Percentiles rank a stretch among this genome's conserved stretches.
Evolutionary conservation across 805 yeast species (phyloP).

Genomic region (Ogataea siamensis): DNA sequence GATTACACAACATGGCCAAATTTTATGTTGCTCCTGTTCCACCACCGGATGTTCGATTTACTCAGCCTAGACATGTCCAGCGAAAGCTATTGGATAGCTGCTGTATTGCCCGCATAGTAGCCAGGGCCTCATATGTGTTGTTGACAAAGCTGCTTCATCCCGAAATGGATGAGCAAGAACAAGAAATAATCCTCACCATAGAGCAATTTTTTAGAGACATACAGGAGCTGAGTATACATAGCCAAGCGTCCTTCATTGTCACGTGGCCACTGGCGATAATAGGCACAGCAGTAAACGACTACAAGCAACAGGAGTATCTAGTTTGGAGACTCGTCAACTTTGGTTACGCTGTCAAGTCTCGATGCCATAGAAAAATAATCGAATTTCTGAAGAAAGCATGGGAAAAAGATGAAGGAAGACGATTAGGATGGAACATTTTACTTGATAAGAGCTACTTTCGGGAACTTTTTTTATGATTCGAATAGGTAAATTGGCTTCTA

Average conservation of each 20-base stretch:
- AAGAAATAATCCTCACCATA: conserved; percentile 10
- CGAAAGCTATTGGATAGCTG: conserved; percentile 2
- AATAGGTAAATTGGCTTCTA: too few relatives aligned
- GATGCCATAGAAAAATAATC: conserved; percentile 7
- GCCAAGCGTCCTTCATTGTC: conserved; percentile 9
- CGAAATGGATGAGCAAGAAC: conserved; percentile 5
- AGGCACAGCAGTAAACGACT: conserved; percentile 14
- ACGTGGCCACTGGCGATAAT: conserved; percentile 20
- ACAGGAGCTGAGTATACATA: conserved; percentile 13
- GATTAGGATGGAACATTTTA: conserved; percentile 1
- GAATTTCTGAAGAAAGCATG: conserved; percentile 16
- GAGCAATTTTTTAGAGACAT: conserved; percentile 3
- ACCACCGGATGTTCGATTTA: conserved; percentile 11
- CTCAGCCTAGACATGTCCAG: conserved; percentile 16
- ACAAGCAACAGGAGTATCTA: conserved; percentile 12
- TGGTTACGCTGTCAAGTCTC: conserved; percentile 12
- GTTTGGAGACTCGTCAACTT: conserved; percentile 14
- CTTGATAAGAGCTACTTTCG: conserved; percentile 1
- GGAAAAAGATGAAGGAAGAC: conserved; percentile 15
- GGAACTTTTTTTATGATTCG: background rate
- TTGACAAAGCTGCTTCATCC: conserved; percentile 13
- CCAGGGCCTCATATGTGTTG: conserved; percentile 9
- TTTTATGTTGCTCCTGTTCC: conserved; percentile 21
- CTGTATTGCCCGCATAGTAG: conserved; percentile 10
- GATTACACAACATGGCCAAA: conserved; percentile 2